These are phyloP conservation scores for Cercospora zeina DNA, from an alignment of 2,329 filamentous ascomycete species.

Conservation along the genomic window DNA sequence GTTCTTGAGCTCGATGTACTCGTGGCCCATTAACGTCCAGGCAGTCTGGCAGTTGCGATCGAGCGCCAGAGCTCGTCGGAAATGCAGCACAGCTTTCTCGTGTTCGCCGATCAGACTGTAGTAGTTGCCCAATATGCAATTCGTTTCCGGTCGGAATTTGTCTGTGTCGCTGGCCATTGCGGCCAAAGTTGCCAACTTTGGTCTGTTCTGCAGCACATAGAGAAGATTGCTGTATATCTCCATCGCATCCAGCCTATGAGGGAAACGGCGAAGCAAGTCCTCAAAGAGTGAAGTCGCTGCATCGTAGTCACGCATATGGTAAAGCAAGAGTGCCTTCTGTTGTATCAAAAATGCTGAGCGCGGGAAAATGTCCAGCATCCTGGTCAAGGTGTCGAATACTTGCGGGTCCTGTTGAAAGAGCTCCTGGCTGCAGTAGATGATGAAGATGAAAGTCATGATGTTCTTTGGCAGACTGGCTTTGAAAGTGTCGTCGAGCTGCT, in stretches of 20 bases:
- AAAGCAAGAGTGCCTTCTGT: conserved; percentile 81
- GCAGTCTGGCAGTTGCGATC: conserved; percentile 89
- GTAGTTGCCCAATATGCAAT: conserved; percentile 95
- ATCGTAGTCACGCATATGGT: conserved; percentile 80
- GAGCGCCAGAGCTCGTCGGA: conserved; percentile 84
- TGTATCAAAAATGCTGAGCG: conserved; percentile 86
- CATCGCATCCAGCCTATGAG: conserved; percentile 77
- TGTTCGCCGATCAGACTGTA: conserved; percentile 92
- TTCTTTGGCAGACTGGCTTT: conserved; percentile 73
- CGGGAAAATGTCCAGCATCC: conserved; percentile 82
- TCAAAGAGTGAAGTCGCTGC: conserved; percentile 53
- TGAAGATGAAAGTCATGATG: conserved; percentile 91
- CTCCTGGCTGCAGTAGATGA: conserved; percentile 85
- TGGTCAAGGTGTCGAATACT: conserved; percentile 71
- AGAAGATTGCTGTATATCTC: conserved; percentile 98
- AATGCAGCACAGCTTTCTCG: conserved; percentile 97
- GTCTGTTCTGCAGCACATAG: conserved; percentile 84
- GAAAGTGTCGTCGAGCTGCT: conserved; percentile 64
- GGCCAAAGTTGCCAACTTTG: conserved; percentile 88
- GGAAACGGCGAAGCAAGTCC: conserved; percentile 62
- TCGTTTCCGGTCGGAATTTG: conserved; percentile 95
- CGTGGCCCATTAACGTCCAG: conserved; percentile 98
- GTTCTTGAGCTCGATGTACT: conserved; percentile 98
- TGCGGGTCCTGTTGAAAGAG: conserved; percentile 81
- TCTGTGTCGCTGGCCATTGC: conserved; percentile 88